Evolutionary conservation across 441 rosid genomes (phyloP).

Genomic region (Cnidoscolus chayamansa): DNA sequence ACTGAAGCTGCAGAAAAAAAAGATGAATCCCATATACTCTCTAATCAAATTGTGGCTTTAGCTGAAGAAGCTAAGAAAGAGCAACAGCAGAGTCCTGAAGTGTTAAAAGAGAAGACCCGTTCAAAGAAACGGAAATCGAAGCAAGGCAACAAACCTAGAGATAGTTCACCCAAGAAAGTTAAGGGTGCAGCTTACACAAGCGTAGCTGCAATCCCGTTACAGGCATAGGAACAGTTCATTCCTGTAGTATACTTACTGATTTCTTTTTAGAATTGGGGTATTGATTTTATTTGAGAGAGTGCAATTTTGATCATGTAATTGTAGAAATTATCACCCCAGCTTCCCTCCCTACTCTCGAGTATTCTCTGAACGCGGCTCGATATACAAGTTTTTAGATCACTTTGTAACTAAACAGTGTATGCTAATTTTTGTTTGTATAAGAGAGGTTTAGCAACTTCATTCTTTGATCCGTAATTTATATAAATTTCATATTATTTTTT

Average conservation of each 20-base stretch:
- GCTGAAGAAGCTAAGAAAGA: conserved; percentile 21
- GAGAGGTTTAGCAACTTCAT: neutral
- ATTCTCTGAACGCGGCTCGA: neutral
- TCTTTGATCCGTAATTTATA: neutral
- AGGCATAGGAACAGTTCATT: neutral
- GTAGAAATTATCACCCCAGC: neutral
- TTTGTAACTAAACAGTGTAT: conserved; percentile 4
- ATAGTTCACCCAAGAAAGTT: conserved; percentile 55
- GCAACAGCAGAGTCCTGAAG: conserved; percentile 20
- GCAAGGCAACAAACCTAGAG: conserved; percentile 34
- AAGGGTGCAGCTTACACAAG: conserved; percentile 28
- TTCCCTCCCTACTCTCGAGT: neutral
- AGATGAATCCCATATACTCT: conserved; percentile 13
- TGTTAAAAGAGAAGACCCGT: conserved; percentile 28
- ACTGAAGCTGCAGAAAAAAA: conserved; percentile 22
- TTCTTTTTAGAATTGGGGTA: neutral
- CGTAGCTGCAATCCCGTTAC: conserved; percentile 9
- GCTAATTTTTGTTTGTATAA: conserved; percentile 1
- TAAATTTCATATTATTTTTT: neutral
- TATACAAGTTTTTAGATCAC: no score
- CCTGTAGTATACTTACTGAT: neutral
- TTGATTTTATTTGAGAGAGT: neutral
- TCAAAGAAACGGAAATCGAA: conserved; percentile 61
- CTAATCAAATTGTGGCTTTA: conserved; percentile 7
- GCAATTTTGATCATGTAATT: conserved; percentile 17